Evolutionary conservation across 345 rosid genomes (phyloP), one percentile per base, ranked within the genome.

Genomic region (Orychophragmus violaceus): DNA sequence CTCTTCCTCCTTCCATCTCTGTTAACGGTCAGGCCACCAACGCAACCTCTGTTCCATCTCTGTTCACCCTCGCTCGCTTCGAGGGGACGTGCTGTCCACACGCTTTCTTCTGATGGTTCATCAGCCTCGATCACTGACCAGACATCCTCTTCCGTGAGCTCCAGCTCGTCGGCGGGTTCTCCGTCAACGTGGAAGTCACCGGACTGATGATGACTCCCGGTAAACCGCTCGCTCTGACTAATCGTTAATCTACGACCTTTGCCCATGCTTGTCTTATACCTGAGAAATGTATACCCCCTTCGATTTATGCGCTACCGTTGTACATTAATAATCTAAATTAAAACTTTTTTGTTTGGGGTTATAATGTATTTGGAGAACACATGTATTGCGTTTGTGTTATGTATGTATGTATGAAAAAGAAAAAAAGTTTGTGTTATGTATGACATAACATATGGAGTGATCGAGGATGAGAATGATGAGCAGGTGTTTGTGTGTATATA

Each of bases 141-240:
- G 2, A 91, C 80, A 36, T 89, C 98, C 17, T 85, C 96, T 74
- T 91, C 98, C 2, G 76, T 78, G 22, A 87, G 80, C 64, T 89
- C 98, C 4, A 82, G 18, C 19, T 62, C 51, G 3, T 19, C 72
- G 39, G 62, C 8, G 18, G 66, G 6, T 41, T 33, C 74, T 49
- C 44, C 60, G 11, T 28, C 55, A 39, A 36, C 70, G 28, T 69
- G 74, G 21, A 36, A 10, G 13, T 72, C 67, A n/a, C 29, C 69
- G 37, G 49, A 36, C 21, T 69, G 45, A 35, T 57, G 56, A 67
- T 30, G 23, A 51, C 28, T 35, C 41, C 86, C 87, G 9, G 82
- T 62, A 24, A 78, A 71, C 59, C 82, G 70, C 36, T 87, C 96
- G 75, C 96, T 89, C 62, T 83, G 78, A 55, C 87, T 87, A 1